Conservation (phyloP, 805 yeast species). For the Lachancea dasiensis region DNA sequence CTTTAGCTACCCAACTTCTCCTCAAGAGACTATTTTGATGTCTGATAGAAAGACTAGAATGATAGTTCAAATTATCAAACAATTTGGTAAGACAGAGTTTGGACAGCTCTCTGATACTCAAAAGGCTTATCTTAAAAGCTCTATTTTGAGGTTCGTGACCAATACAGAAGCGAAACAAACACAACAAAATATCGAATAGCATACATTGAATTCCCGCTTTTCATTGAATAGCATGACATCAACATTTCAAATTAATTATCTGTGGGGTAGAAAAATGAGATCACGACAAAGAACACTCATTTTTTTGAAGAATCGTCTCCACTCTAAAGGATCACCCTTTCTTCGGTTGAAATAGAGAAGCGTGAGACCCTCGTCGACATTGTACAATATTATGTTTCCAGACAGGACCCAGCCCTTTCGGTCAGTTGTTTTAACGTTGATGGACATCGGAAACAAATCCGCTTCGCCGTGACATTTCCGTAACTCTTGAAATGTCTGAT, state of each 20-base stretch:
- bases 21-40: neutral
- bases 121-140: neutral
- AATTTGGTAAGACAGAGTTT: constrained; percentile 4
- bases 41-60: constrained; percentile 1
- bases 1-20: neutral
- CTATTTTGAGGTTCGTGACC: constrained; percentile 1
- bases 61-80: constrained; percentile 2
- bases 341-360: constrained; percentile 50
- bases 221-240: too few species aligned
- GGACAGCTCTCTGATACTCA: constrained; percentile 4
- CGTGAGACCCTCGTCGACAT: constrained; percentile 37
- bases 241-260: neutral
- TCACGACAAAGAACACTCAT: constrained; percentile 53
- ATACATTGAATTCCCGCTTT: neutral
- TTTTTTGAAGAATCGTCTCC: constrained; percentile 61
- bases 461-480: constrained; percentile 11
- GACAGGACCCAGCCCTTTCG: constrained; percentile 39
- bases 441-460: constrained; percentile 34
- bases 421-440: constrained; percentile 39
- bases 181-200: neutral
- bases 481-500: constrained; percentile 17
- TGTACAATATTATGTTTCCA: constrained; percentile 42
- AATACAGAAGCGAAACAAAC: neutral
- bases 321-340: constrained; percentile 65
- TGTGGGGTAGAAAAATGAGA: constrained; percentile 40